Evolutionary conservation across 352 stramenopile species (phyloP).

Genomic region (Globisporangium spinosum): DNA sequence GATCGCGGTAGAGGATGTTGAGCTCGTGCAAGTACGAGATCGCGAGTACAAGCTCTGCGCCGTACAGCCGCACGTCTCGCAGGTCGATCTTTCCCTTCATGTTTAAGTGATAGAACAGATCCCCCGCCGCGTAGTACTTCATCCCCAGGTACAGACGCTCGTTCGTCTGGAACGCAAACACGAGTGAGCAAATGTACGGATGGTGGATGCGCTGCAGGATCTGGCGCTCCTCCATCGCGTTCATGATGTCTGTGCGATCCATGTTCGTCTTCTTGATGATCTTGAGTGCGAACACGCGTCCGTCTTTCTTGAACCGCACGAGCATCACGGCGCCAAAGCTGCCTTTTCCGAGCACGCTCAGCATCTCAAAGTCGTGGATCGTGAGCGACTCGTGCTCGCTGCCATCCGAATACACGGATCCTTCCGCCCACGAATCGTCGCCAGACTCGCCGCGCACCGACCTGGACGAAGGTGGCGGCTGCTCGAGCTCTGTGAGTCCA

Average conservation of each 20-base stretch:
- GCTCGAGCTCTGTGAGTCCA: conserved; percentile 6
- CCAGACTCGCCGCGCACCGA: conserved; percentile 18
- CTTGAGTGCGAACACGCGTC: conserved; percentile 85
- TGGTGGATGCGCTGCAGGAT: conserved; percentile 88
- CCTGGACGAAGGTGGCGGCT: background rate
- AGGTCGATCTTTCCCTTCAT: conserved; percentile 65
- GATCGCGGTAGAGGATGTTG: conserved; percentile 86
- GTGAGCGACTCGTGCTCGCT: conserved; percentile 58
- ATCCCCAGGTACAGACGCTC: conserved; percentile 87
- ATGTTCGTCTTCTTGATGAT: conserved; percentile 90
- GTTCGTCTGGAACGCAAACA: conserved; percentile 89
- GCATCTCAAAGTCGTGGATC: conserved; percentile 91
- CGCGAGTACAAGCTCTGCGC: conserved; percentile 80
- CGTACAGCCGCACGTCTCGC: conserved; percentile 70
- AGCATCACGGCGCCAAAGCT: conserved; percentile 89
- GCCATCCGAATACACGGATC: conserved; percentile 22
- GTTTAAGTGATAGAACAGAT: conserved; percentile 89
- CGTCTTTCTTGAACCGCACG: conserved; percentile 87
- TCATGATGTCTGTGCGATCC: conserved; percentile 79
- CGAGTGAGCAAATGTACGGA: conserved; percentile 83
- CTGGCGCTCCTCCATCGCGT: conserved; percentile 87
- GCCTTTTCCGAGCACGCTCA: conserved; percentile 82
- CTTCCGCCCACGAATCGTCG: conserved; percentile 18
- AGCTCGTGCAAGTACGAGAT: conserved; percentile 89
- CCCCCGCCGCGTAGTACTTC: conserved; percentile 87